Base-by-base conservation (phyloP, 805 yeast species). In the Ogataea salicorniae region DNA sequence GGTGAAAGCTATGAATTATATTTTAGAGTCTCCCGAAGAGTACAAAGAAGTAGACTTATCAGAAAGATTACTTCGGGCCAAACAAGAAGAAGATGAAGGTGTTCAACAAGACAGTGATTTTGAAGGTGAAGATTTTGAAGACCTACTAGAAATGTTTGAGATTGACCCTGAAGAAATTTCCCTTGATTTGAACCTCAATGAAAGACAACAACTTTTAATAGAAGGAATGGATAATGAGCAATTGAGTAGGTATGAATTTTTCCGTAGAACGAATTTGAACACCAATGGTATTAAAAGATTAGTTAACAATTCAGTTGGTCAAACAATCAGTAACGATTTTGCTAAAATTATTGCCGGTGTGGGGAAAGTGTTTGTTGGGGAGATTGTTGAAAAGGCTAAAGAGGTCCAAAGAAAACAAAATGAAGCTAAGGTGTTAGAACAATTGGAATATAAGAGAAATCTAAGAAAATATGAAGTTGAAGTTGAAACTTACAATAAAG, bases 321-420 rank as follows among this genome's bases (percentile, higher is more conserved):
- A 90, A 62, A 80, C 83, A 41, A 81, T 90, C 11, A 83, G 92
- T 2, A 87, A 79, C 48, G 86, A 85, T 51, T 83, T 89, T 20
- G 86, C 95, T 0, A 82, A 87, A 45, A 83, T 89, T 8, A 66
- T 91, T 41, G 87, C 92, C 6, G 96, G 97, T 63, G 76, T 89
- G 46, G 86, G 95, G 2, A 91, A 91, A 62, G 86, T 88, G 56
- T 83, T 87, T 62, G 76, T 90, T n/a, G 96, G 96, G 13, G 97
- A 91, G 57, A 77, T 91, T 16, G 84, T 91, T 13, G 95, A 91
- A 52, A 74, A 80, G 57, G 95, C 96, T 0, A 74, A 83, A 51
- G 84, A 80, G 45, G 80, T 87, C 1, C 91, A 87, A 60, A 71
- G 75, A 46, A 71, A 77, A 48, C 77, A 79, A 57, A 66, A 72